phyloP scores from a whole-genome alignment of 805 yeast genomes.

The Komagataella populi region DNA sequence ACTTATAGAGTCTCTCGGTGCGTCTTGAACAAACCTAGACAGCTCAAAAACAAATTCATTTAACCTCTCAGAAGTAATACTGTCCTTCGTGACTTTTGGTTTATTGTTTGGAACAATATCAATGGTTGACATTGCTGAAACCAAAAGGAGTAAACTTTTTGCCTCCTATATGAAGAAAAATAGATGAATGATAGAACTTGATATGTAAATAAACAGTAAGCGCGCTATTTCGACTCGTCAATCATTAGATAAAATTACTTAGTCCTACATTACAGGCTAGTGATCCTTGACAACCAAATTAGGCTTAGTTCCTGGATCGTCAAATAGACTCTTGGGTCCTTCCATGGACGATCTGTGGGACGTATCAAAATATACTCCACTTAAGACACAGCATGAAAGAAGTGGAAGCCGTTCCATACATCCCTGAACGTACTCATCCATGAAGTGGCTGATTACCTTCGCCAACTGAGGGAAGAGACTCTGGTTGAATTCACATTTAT shows the following conservation, averaged over 20 bases:
- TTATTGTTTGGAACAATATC: neutral
- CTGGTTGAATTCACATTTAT: constrained; percentile 29
- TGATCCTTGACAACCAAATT: neutral
- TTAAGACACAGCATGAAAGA: constrained; percentile 18
- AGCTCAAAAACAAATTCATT: neutral
- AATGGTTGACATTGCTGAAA: neutral
- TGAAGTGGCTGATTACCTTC: constrained; percentile 31
- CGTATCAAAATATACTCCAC: constrained; percentile 27
- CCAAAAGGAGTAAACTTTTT: too few relatives aligned
- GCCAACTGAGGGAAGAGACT: constrained; percentile 25
- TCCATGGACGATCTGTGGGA: neutral
- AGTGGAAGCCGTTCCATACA: constrained; percentile 19
- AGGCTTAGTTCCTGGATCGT: neutral
- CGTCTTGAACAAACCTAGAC: neutral
- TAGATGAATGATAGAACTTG: neutral
- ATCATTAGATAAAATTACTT: neutral
- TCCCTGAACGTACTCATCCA: constrained; percentile 24
- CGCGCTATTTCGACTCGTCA: neutral
- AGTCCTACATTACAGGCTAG: neutral
- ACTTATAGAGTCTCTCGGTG: neutral
- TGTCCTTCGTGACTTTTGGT: neutral
- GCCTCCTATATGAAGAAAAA: neutral
- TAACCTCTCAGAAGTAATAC: neutral
- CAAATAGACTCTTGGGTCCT: neutral
- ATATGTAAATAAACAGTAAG: neutral